Evolutionary conservation across 345 rosid genomes (phyloP), one percentile per base, ranked within the genome.

Genomic region (Gossypium herbaceum): DNA sequence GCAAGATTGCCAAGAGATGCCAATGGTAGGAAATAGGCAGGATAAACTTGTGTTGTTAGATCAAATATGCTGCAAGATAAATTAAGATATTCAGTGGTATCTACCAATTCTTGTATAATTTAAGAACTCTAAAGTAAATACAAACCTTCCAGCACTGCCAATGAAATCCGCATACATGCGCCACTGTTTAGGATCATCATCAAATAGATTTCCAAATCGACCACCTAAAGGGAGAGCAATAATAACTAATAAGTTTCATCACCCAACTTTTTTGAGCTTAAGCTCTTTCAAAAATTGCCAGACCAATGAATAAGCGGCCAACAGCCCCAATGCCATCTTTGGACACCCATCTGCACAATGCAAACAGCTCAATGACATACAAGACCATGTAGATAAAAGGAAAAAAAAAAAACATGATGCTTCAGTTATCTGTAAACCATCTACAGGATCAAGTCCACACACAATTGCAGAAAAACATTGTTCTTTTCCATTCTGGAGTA

Each of bases 111-210:
- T 50, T 51, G 70, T 64, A 65, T 59, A 43, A 64, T 78, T 48
- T 48, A 39, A 24, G 68, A 76, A 78, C 59, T 57, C 15, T 44
- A 68, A 15, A 47, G 72, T 44, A 43, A 58, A 16, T 0, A 82
- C 82, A 80, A 62, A 91, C 98, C 98, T 89, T 85, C 99, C 99
- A 68, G 98, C 86, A 77, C 98, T 94, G 82, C 99, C 99, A 74
- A 94, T 92, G 83, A 94, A 89, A 81, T 94, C 99, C 0, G 99
- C 99, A 84, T 92, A 94, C 98, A 94, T 91, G 75, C 98, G 98
- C 99, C 99, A 94, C 62, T 94, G 98, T 82, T 92, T 94, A 50
- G 99, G 99, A 88, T 92, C 97, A 82, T 90, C 97, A 70, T 94
- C 99, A 78, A 92, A 94, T 77, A 94, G 92, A 77, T 83, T 86